phyloP scores from a whole-genome alignment of 768 basidiomycete genomes.

The Phallus indusiatus region DNA sequence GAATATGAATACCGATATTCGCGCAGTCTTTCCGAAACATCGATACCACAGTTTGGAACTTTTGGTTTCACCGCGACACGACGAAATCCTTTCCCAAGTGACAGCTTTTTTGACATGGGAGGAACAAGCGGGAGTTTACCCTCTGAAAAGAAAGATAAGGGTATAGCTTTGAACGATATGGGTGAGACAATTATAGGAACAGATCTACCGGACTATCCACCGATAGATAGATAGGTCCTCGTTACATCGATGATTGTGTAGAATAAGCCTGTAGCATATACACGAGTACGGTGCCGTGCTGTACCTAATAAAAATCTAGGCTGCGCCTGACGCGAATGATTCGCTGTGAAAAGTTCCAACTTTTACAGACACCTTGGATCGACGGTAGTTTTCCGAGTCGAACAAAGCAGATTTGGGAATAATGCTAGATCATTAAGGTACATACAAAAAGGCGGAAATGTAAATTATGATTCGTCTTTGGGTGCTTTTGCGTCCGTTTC shows the following conservation, averaged over 20 bases:
- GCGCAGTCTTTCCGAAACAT: neutral
- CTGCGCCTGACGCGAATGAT: too few species aligned
- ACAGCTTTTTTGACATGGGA: neutral
- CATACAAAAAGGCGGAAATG: neutral
- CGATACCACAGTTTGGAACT: neutral
- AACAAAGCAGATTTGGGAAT: too few species aligned
- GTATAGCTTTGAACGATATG: neutral
- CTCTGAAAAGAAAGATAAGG: neutral
- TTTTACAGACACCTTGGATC: too few species aligned
- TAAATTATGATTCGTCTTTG: conserved; percentile 18
- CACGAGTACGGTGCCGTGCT: neutral
- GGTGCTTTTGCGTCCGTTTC: conserved; percentile 24
- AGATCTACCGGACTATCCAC: neutral
- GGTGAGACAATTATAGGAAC: neutral
- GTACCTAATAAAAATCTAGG: too few species aligned
- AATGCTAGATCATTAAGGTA: too few species aligned
- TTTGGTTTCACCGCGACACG: neutral
- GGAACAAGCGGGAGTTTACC: neutral
- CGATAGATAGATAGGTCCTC: neutral
- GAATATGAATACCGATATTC: neutral
- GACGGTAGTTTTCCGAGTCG: too few species aligned
- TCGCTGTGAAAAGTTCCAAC: too few species aligned
- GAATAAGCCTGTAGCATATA: neutral
- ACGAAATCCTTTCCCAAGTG: neutral
- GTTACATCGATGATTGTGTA: neutral